phyloP scores from a whole-genome alignment of 805 yeast genomes.

The Wickerhamomyces subpelliculosus region DNA sequence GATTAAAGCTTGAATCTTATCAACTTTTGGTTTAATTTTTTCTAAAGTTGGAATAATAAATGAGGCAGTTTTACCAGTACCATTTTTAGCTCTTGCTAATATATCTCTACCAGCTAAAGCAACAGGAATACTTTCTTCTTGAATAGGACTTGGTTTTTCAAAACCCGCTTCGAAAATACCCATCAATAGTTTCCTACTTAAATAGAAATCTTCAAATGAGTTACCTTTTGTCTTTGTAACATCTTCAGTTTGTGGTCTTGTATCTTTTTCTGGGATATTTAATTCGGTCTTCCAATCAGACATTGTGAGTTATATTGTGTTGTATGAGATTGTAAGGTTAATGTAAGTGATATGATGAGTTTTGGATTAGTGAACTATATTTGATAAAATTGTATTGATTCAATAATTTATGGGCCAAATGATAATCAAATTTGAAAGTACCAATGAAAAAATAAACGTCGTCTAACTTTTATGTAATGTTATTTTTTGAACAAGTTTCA shows the following conservation, averaged over 20 bases:
- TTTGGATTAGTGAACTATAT: no score
- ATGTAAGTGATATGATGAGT: neutral
- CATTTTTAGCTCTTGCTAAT: slow-evolving; percentile 95
- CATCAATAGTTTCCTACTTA: slow-evolving; percentile 92
- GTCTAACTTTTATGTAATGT: no score
- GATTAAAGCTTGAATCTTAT: slow-evolving; percentile 85
- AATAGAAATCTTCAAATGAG: slow-evolving; percentile 83
- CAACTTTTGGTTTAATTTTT: slow-evolving; percentile 74
- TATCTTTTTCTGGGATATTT: slow-evolving; percentile 75
- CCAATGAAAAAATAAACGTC: no score
- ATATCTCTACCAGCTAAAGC: slow-evolving; percentile 94
- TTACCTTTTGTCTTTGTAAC: slow-evolving; percentile 87
- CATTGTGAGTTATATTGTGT: slow-evolving; percentile 16
- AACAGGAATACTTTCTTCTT: slow-evolving; percentile 94
- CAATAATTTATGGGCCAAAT: no score
- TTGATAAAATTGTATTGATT: no score
- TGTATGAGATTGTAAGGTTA: no score
- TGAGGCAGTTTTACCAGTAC: slow-evolving; percentile 98
- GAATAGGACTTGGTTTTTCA: slow-evolving; percentile 96
- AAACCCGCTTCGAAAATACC: slow-evolving; percentile 99
- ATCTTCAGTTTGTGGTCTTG: slow-evolving; percentile 97
- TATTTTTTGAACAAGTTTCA: no score
- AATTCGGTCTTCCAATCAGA: slow-evolving; percentile 69
- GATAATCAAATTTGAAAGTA: no score
- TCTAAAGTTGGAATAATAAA: slow-evolving; percentile 92